These are phyloP conservation scores for Dendrocalamus sinicus DNA, from an alignment of 176 grass and related monocot genomes.

Conservation along the genomic window DNA sequence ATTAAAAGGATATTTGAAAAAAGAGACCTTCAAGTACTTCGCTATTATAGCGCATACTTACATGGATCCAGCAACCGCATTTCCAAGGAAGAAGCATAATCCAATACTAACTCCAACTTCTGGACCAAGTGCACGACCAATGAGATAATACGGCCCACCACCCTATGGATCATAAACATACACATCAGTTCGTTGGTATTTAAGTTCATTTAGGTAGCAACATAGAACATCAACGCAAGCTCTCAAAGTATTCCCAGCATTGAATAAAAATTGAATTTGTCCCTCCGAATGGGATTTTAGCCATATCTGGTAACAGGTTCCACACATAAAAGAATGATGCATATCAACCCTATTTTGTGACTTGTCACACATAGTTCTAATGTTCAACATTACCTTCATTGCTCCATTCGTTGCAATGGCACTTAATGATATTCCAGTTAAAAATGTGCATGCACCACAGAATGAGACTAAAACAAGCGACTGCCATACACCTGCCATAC, in stretches of 20 bases:
- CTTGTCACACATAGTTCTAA: not conserved
- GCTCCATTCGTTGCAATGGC: conserved; percentile 99
- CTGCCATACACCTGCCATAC: conserved; percentile 90
- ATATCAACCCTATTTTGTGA: conserved; percentile 15
- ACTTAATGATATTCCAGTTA: conserved; percentile 93
- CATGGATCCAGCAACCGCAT: conserved; percentile 97
- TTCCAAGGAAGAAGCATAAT: conserved; percentile 98
- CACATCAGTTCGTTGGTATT: conserved; percentile 11
- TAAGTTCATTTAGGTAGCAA: conserved; percentile 17
- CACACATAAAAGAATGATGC: not conserved
- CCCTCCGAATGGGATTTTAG: not conserved
- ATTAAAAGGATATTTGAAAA: not conserved
- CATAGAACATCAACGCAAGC: conserved; percentile 8
- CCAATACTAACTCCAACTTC: conserved; percentile 99
- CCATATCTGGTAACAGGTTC: not conserved
- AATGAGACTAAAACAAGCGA: conserved; percentile 87
- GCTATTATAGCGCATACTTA: conserved; percentile 51
- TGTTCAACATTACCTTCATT: conserved; percentile 78
- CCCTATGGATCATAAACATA: conserved; percentile 63
- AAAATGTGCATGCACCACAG: conserved; percentile 91
- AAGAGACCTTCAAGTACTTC: conserved; percentile 25
- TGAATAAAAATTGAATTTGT: conserved; percentile 18
- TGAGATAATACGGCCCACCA: conserved; percentile 98
- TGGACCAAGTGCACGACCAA: conserved; percentile 93
- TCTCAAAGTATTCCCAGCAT: conserved; percentile 28